Evolutionary conservation across 1,284 basidiomycete species (phyloP), one percentile per base, ranked within the genome.

Genomic region (Sporisorium graminicola): DNA sequence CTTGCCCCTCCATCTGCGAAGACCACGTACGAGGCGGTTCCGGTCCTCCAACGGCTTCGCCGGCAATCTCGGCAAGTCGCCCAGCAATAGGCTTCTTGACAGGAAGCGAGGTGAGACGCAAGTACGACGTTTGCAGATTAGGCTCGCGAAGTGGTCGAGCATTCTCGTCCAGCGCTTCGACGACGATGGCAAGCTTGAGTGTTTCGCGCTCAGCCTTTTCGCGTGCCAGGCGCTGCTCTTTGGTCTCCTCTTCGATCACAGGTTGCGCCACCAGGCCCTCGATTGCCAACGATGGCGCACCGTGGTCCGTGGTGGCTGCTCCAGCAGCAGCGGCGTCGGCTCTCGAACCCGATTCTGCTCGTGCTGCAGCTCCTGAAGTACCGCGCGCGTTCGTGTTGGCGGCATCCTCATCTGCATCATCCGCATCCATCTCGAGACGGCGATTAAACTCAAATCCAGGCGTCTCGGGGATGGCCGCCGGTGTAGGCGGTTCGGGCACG

Each of bases 131-230:
- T 31, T 83, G 74, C 22, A 81, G 68, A 43, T 85, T 85, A 12
- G 81, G 79, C 56, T 80, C 70, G 14, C 55, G 52, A 1, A 83
- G 64, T 0, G 82, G 79, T 20, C 69, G 56, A 6, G 75, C 80
- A 22, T 79, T 68, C 33, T 83, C 83, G 52, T 84, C 83, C 9
- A 85, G 68, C 24, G 83, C 84, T 60, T 85, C 84, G 14, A 85
- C 76, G 1, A 82, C 72, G 12, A 85, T 71, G 22, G 79, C 72
- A 3, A 85, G 29, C 35, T 80, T 79, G 58, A 82, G 66, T 33
- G 82, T 83, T 52, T 83, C 80, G 33, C 77, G 67, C 31, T 80
- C 80, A 3, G 74, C 75, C 55, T 78, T 80, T 50, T 81, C 79
- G 18, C 79, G 64, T 20, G 77, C 79, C 1, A 72, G 59, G 9